Base-by-base conservation (phyloP, 768 basidiomycete genomes). In the Xanthoconium purpureum region DNA sequence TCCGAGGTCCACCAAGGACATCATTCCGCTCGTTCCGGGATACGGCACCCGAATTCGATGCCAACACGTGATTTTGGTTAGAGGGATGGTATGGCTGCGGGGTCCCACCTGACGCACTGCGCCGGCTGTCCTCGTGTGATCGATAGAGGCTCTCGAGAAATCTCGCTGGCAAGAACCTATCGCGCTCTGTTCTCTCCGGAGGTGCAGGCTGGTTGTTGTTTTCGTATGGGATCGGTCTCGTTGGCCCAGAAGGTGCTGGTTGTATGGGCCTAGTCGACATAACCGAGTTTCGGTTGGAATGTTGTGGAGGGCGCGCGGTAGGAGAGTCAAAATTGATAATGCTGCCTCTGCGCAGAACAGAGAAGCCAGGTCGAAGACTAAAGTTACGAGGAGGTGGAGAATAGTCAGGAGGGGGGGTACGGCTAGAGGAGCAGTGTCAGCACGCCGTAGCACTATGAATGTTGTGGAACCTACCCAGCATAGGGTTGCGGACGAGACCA, bases 401-500 rank as follows among this genome's bases (percentile, higher is more conserved):
- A 30, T 67, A 56, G 36, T 58, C 63, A 18, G 66, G 63, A 36
- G 63, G 63, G 24, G 68, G 66, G 2, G 66, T 68, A n/a, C 57
- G 66, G 7, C 68, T 68, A 45, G 20, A 49, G 33, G 15, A 33
- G 35, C 10, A 30, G 8, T 11, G 36, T 66, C 33, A 66, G 52
- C 37, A 9, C 36, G 32, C n/a, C 33, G 18, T 14, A 2, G 15
- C 18, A 20, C 12, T 28, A n/a, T 10, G 35, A 2, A 9, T 1
- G 18, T 29, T 24, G 24, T 24, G 24, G 4, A 24, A 24, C 66
- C 50, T 57, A 67, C 66, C 67, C 67, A 18, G 65, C 67, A 49
- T 69, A 69, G 20, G 65, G 66, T 17, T 66, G 59, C 45, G 54
- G 65, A 13, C 65, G 62, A 32, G 62, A 58, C 65, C 65, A 66